A percentile compares a stretch with the other conserved stretches of the same genome.
Conservation (phyloP, 768 basidiomycete genomes). For the Lentinula raphanica region DNA sequence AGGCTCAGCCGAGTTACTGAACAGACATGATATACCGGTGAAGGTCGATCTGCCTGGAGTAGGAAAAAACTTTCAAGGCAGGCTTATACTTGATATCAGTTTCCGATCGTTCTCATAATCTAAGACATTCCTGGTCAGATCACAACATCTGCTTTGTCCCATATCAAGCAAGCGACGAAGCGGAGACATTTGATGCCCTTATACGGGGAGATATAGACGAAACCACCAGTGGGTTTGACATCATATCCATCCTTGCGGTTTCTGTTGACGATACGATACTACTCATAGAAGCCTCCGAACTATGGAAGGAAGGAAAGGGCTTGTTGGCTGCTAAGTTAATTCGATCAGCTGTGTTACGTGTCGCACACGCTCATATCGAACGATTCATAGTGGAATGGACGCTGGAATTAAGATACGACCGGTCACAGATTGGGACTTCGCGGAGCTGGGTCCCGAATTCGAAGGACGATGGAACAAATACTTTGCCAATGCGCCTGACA, state of each 20-base stretch:
- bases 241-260: neutral
- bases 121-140: no score
- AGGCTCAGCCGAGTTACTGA: conserved; percentile 34
- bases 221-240: conserved; percentile 17
- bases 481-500: conserved; percentile 31
- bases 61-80: conserved; percentile 39
- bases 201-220: conserved; percentile 22
- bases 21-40: conserved; percentile 28
- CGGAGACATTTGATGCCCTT: conserved; percentile 28
- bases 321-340: neutral
- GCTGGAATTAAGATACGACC: conserved; percentile 36
- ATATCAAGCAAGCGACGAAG: conserved; percentile 24
- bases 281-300: neutral
- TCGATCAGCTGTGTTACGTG: neutral
- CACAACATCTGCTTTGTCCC: conserved; percentile 20
- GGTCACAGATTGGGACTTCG: conserved; percentile 22
- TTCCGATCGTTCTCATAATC: neutral
- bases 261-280: neutral
- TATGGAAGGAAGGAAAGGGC: neutral
- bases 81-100: neutral
- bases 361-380: neutral
- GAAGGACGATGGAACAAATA: conserved; percentile 27
- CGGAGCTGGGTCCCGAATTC: conserved; percentile 33
- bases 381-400: conserved; percentile 26
- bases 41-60: conserved; percentile 48